Percentiles rank a stretch among this genome's conserved stretches.
phyloP scores from a whole-genome alignment of 805 yeast genomes.

The Myxozyma neotropica region DNA sequence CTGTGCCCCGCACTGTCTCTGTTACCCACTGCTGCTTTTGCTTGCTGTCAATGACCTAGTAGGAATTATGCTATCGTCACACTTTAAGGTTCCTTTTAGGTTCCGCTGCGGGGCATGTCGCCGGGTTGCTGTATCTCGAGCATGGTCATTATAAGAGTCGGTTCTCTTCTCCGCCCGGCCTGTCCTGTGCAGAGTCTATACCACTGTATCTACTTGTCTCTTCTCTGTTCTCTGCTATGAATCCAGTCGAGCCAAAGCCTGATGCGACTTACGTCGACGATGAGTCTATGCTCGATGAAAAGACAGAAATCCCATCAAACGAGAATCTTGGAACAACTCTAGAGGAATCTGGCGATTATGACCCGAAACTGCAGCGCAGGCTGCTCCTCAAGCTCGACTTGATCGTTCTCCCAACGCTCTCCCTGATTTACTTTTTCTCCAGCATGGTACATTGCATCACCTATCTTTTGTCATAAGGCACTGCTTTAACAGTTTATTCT shows the following conservation, averaged over 20 bases:
- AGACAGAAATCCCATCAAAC: not conserved
- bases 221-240: not conserved
- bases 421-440: conserved; percentile 51
- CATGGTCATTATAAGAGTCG: no score
- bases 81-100: no score
- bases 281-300: not conserved
- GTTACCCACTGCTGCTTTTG: no score
- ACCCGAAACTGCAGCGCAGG: conserved; percentile 1
- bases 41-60: no score
- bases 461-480: not conserved
- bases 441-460: conserved; percentile 37
- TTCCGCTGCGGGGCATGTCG: no score
- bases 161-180: no score
- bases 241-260: not conserved
- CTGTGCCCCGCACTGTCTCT: no score
- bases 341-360: conserved; percentile 5
- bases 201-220: no score
- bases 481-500: not conserved
- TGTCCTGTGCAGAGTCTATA: no score
- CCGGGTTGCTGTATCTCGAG: no score
- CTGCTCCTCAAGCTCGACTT: conserved; percentile 48
- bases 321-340: conserved; percentile 4
- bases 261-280: not conserved
- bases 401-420: conserved; percentile 53
- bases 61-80: no score